Evolutionary conservation across 805 yeast genomes (phyloP).

Genomic region (Saccharomyces kudriavzevii): DNA sequence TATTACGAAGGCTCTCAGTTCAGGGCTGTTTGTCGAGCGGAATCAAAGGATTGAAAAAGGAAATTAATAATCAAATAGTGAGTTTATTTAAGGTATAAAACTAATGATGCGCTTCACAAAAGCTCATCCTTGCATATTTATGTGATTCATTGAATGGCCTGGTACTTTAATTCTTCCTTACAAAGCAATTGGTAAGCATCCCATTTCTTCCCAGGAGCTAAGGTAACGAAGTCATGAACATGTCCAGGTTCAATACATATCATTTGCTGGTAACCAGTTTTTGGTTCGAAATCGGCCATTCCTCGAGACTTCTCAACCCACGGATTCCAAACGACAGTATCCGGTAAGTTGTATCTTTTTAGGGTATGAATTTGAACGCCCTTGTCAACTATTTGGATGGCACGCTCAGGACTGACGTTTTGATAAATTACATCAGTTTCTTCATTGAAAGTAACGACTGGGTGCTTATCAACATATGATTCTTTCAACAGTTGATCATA

Average conservation of each 20-base stretch:
- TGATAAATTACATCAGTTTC: constrained; percentile 85
- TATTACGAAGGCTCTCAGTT: no score
- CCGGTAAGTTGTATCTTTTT: constrained; percentile 52
- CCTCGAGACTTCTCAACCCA: constrained; percentile 78
- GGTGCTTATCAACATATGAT: constrained; percentile 61
- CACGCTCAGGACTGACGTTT: constrained; percentile 44
- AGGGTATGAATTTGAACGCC: constrained; percentile 68
- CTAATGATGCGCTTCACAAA: background rate
- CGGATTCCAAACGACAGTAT: constrained; percentile 94
- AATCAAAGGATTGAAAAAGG: no score
- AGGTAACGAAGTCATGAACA: constrained; percentile 57
- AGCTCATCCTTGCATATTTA: background rate
- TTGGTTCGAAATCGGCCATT: constrained; percentile 86
- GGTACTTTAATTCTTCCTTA: constrained; percentile 54
- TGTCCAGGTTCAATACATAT: constrained; percentile 92
- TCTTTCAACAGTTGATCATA: constrained; percentile 68
- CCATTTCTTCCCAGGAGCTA: constrained; percentile 74
- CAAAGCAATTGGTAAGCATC: constrained; percentile 53
- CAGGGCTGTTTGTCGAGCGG: no score
- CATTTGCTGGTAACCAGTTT: constrained; percentile 76
- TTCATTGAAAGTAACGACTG: constrained; percentile 60
- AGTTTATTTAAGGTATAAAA: background rate
- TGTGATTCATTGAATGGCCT: constrained; percentile 33
- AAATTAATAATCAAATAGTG: background rate
- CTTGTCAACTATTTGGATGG: constrained; percentile 58